Base-by-base conservation (phyloP, 257 asterid species). In the Leptodermis oblonga region DNA sequence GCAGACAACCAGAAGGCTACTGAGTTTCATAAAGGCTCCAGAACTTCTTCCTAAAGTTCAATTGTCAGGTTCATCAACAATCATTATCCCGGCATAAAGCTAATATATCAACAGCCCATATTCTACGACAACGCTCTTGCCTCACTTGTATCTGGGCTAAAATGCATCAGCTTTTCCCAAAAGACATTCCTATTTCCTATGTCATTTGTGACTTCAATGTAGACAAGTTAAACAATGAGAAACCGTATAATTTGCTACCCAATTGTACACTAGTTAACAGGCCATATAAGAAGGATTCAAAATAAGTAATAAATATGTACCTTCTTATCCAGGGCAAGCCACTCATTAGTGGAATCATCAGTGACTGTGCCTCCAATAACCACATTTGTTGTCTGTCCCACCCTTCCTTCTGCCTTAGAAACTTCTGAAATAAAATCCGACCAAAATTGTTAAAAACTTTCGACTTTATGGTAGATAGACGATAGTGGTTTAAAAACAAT, bases 351-450 rank as follows among this genome's bases (percentile, higher is more conserved):
- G 7, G 97, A 83, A 82, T 89, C 95, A 74, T 91, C 95, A 0
- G 87, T 71, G 54, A 87, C 92, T 12, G 97, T 91, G 51, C 96
- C 97, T 59, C 97, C 97, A 54, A 91, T 89, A 25, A 91, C 91
- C 66, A 91, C 82, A 71, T 91, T 89, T 23, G 97, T 91, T 6
- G 96, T 91, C 75, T 91, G 96, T 46, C 97, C 92, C 54, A 91
- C 88, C 81, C 97, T 86, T 34, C 96, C 97, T 76, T 87, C 96
- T 51, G 88, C 78, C 87, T 81, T 91, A 6, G 96, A 89, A 67
- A 91, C 88, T 84, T 89, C 97, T 91, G 92, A 63, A n/a, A 61
- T 15, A 49, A 36, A 70, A n/a, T 41, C 53, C 22, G 69, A 70
- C 74, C 28, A 28, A 67, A 52, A 55, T 64, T 15, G 71, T 28